phyloP scores from a whole-genome alignment of 257 asterid genomes.

The Datura wrightii region DNA sequence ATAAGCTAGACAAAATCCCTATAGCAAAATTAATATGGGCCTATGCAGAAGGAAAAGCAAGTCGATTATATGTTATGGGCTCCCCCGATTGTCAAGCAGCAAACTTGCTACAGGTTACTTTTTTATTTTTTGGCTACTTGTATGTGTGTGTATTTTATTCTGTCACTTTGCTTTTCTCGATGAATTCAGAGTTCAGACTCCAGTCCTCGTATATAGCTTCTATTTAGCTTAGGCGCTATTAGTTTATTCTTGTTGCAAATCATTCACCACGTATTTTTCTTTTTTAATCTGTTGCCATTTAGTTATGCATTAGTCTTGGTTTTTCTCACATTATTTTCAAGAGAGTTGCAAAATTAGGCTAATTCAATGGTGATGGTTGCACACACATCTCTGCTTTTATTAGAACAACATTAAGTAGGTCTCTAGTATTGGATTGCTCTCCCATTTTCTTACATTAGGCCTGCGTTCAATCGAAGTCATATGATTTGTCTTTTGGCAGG shows the following conservation, averaged over 20 bases:
- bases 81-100: slow-evolving; percentile 59
- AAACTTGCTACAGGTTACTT: slow-evolving; percentile 73
- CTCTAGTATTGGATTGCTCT: neutral
- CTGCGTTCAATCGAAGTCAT: slow-evolving; percentile 16
- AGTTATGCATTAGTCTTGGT: neutral
- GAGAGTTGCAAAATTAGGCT: neutral
- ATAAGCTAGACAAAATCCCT: slow-evolving; percentile 79
- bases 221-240: neutral
- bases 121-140: neutral
- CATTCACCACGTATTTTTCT: neutral
- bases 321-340: neutral
- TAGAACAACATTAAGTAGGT: neutral
- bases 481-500: slow-evolving; percentile 58
- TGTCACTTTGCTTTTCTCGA: neutral
- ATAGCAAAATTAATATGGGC: slow-evolving; percentile 73
- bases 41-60: slow-evolving; percentile 78
- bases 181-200: neutral
- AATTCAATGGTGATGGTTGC: neutral
- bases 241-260: neutral
- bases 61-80: slow-evolving; percentile 81
- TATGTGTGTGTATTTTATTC: neutral
- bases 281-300: slow-evolving; percentile 16
- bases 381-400: neutral
- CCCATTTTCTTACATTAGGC: neutral
- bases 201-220: neutral